Conservation (phyloP, 2,329 filamentous ascomycete genomes). For the Rhinocladiella similis region DNA sequence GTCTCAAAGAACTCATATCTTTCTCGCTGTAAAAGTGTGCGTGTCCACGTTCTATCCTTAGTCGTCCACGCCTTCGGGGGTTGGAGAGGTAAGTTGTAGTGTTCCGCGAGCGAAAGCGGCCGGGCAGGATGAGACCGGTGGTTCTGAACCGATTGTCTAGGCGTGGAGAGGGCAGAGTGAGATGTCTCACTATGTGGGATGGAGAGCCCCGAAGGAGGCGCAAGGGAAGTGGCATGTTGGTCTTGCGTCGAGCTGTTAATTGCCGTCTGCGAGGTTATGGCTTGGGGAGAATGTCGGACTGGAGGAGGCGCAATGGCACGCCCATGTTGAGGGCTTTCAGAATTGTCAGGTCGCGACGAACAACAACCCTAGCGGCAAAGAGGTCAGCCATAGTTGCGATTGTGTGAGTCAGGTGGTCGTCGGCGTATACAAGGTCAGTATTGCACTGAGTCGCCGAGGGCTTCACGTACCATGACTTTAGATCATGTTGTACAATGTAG, state of each 20-base stretch:
- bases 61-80: slow-evolving; percentile 64
- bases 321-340: slow-evolving; percentile 11
- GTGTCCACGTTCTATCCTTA: slow-evolving; percentile 67
- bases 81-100: slow-evolving; percentile 69
- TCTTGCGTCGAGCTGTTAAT: slow-evolving; percentile 23
- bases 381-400: neutral
- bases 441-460: too few relatives aligned
- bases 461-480: too few relatives aligned
- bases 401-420: neutral
- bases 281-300: slow-evolving; percentile 20
- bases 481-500: too few relatives aligned
- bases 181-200: slow-evolving; percentile 20
- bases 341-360: slow-evolving; percentile 25
- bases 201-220: slow-evolving; percentile 18
- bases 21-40: slow-evolving; percentile 66
- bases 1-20: slow-evolving; percentile 88
- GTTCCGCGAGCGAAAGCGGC: slow-evolving; percentile 48
- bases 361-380: slow-evolving; percentile 26
- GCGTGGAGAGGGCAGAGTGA: slow-evolving; percentile 20
- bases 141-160: slow-evolving; percentile 13
- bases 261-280: slow-evolving; percentile 27
- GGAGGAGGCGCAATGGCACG: slow-evolving; percentile 11
- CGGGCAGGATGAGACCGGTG: slow-evolving; percentile 4
- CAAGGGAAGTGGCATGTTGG: slow-evolving; percentile 7
- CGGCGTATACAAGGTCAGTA: neutral